Evolutionary conservation across 2,329 filamentous ascomycete species (phyloP), one percentile per base, ranked within the genome.

Genomic region (Paecilomyces formosus): DNA sequence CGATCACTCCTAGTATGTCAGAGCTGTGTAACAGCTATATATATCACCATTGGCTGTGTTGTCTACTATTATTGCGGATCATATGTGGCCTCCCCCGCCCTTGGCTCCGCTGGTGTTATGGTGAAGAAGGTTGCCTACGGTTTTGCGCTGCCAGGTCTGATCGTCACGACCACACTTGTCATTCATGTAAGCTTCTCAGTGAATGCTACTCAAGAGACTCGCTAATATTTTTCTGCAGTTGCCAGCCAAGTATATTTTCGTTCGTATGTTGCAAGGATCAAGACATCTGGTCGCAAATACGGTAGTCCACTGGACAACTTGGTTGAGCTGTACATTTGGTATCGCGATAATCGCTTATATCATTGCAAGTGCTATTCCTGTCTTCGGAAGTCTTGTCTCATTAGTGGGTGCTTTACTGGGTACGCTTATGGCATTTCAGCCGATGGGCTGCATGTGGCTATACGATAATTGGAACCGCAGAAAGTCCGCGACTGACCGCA

Each of bases 41-140:
- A 78, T 51, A 64, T 74, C n/a, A 60, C 67, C 4, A 70, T 78
- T 28, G 72, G 72, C 8, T 61, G 70, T 2, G 73, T 80, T 0
- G 73, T 81, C 2, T 81, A 81, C 65, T 74, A 74, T 59, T 81
- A 67, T 62, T 79, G 76, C 60, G 79, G 79, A 0, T 75, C 74
- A 0, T 78, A 73, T 55, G 75, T 81, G 3, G 73, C 78, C 0
- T 79, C 77, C 0, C 79, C 79, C 0, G 77, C 78, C 1, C 71
- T 81, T 4, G 79, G 78, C 1, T 79, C 76, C 30, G 79, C 77
- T 1, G 79, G 79, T 0, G 2, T 39, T 0, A 54, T 65, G 0
- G 68, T 78, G 56, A 80, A 80, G 69, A 79, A 75, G 61, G 66
- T 79, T 15, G 71, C 69, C 54, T 81, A 80, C 57, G 79, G 78